These are phyloP conservation scores for Picea sitchensis DNA, from an alignment of 75 land plant genomes.

Conservation along the genomic window DNA sequence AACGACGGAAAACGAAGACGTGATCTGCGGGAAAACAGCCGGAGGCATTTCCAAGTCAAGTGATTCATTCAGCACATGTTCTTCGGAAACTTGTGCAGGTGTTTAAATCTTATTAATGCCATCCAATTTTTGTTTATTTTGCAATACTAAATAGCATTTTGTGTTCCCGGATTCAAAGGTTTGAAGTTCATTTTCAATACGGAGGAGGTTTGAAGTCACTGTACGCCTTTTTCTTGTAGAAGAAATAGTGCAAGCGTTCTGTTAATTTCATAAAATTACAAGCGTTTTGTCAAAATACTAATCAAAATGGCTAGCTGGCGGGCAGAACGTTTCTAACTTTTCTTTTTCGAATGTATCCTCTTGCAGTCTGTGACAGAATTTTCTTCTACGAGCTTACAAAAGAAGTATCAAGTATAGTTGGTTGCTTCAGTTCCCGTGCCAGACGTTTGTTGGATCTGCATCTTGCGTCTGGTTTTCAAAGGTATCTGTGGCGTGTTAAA, in stretches of 20 bases:
- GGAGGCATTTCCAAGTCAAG: neutral
- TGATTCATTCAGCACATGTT: neutral
- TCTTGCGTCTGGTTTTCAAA: conserved; percentile 44
- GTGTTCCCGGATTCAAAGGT: too few relatives aligned
- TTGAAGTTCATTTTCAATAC: too few relatives aligned
- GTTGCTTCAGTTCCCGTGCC: conserved; percentile 63
- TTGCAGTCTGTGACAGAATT: conserved; percentile 65
- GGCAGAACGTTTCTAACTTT: too few relatives aligned
- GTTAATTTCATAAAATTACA: too few relatives aligned
- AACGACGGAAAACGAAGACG: conserved; percentile 4
- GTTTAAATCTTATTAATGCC: neutral
- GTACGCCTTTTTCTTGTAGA: too few relatives aligned
- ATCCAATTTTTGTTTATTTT: neutral
- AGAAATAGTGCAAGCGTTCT: too few relatives aligned
- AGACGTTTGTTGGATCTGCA: conserved; percentile 61
- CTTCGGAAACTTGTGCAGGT: conserved; percentile 3
- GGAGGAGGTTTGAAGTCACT: too few relatives aligned
- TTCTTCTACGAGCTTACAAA: conserved; percentile 68
- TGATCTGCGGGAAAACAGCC: conserved; percentile 6
- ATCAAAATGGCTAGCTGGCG: too few relatives aligned
- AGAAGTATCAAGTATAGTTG: conserved; percentile 69
- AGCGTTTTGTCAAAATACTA: too few relatives aligned
- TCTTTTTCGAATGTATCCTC: neutral
- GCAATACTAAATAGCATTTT: neutral
- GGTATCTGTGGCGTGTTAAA: conserved; percentile 39